Conservation (phyloP, 1,284 basidiomycete species). For the Waitea zeae region DNA sequence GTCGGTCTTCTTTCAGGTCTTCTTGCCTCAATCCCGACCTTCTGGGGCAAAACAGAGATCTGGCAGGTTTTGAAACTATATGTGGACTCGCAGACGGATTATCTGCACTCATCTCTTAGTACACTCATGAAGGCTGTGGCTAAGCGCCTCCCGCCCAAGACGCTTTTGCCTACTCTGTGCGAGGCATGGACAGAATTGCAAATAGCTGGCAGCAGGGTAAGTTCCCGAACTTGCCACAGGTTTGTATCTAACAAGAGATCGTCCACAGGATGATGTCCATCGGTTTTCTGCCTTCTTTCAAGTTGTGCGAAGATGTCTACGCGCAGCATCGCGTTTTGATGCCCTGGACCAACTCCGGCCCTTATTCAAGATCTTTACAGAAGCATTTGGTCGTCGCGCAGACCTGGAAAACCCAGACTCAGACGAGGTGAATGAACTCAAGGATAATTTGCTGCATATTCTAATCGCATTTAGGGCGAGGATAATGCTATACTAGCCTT, state of each 20-base stretch:
- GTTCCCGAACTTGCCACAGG: background rate
- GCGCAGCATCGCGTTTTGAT: conserved; percentile 41
- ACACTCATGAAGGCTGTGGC: conserved; percentile 37
- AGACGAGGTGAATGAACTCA: conserved; percentile 7
- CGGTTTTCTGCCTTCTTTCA: conserved; percentile 42
- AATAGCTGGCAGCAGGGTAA: background rate
- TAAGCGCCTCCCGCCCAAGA: conserved; percentile 52
- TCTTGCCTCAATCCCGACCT: conserved; percentile 45
- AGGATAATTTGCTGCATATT: background rate
- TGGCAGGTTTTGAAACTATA: conserved; percentile 36
- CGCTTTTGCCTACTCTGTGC: conserved; percentile 45
- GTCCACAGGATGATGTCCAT: conserved; percentile 13
- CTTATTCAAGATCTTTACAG: conserved; percentile 72
- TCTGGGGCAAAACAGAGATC: conserved; percentile 52
- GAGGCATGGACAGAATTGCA: conserved; percentile 28
- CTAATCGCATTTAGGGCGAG: conserved; percentile 24
- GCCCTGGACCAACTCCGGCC: conserved; percentile 57
- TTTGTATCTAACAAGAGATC: background rate
- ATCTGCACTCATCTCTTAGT: conserved; percentile 9
- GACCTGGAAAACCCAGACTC: conserved; percentile 18
- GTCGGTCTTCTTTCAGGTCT: conserved; percentile 36
- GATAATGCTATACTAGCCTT: conserved; percentile 54
- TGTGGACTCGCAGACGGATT: conserved; percentile 19
- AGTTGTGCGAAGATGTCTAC: conserved; percentile 47
- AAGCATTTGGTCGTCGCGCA: conserved; percentile 53